phyloP scores from a whole-genome alignment of 1,284 basidiomycete genomes.

The Puccinia novopanici region DNA sequence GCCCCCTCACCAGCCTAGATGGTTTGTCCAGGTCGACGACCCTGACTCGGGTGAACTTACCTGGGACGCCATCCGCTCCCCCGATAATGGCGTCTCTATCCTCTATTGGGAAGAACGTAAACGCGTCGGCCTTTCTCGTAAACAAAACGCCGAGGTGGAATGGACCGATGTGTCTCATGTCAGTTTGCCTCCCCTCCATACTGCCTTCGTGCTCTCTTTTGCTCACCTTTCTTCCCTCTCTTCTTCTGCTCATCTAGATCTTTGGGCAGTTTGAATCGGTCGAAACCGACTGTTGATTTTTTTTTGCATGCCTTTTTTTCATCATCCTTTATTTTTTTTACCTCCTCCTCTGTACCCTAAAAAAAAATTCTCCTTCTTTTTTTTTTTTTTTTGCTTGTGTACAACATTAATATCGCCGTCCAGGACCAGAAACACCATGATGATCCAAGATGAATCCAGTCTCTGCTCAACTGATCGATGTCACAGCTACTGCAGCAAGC shows the following conservation, averaged over 20 bases:
- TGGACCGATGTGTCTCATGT: slow-evolving; percentile 72
- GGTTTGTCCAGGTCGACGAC: slow-evolving; percentile 64
- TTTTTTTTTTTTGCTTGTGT: too few species aligned
- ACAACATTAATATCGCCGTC: too few species aligned
- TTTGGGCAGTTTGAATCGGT: too few species aligned
- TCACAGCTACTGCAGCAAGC: too few species aligned
- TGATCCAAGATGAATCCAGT: too few species aligned
- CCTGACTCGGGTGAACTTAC: slow-evolving; percentile 81
- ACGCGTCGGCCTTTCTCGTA: slow-evolving; percentile 64
- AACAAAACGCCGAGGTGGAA: slow-evolving; percentile 56
- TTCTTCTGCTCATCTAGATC: too few species aligned
- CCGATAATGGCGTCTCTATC: slow-evolving; percentile 62
- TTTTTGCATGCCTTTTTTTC: too few species aligned
- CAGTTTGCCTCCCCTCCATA: not conserved
- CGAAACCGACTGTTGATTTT: not conserved
- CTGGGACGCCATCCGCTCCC: slow-evolving; percentile 69
- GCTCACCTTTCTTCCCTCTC: not conserved
- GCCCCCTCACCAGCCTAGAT: slow-evolving; percentile 73
- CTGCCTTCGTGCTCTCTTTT: not conserved
- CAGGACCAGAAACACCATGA: too few species aligned
- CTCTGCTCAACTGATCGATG: too few species aligned
- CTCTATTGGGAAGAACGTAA: slow-evolving; percentile 85
- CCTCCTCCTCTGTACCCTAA: too few species aligned
- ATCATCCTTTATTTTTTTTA: too few species aligned
- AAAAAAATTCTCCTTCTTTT: too few species aligned